Conservation (phyloP, 202 grass and related monocot genomes). For the Panicum virgatum region DNA sequence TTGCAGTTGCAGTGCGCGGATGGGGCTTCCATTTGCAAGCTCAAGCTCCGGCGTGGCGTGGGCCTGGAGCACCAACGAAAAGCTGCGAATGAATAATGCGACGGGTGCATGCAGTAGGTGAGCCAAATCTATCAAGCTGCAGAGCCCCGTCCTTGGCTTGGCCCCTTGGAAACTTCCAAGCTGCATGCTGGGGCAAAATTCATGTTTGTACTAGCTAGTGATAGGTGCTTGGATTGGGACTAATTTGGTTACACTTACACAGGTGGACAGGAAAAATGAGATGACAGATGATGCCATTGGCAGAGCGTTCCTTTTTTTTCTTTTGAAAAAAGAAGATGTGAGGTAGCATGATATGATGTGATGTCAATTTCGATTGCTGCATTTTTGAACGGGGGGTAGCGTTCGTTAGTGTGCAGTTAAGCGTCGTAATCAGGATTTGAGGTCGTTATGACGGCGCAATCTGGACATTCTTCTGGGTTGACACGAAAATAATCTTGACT, state of each 20-base stretch:
- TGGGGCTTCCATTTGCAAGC: background rate
- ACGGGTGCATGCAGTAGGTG: slow-evolving; percentile 37
- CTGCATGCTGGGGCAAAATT: background rate
- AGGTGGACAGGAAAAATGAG: no score
- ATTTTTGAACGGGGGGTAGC: no score
- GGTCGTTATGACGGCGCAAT: background rate
- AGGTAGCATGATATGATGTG: no score
- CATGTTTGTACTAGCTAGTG: background rate
- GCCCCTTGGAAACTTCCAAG: slow-evolving; percentile 41
- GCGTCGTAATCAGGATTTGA: slow-evolving; percentile 33
- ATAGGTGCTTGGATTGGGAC: background rate
- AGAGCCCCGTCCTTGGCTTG: slow-evolving; percentile 7
- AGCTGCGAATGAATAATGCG: slow-evolving; percentile 43
- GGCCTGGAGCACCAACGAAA: slow-evolving; percentile 33
- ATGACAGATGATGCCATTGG: no score
- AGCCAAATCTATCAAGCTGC: slow-evolving; percentile 46
- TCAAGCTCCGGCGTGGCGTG: background rate
- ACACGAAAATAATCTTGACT: no score
- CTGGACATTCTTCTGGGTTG: background rate
- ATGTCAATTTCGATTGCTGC: no score
- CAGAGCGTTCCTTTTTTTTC: no score
- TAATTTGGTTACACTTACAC: background rate
- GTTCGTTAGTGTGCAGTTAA: background rate
- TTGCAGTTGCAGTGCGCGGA: no score
- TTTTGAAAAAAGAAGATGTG: no score